Base-by-base conservation (phyloP, 2,329 filamentous ascomycete species). In the Apiospora koreana region DNA sequence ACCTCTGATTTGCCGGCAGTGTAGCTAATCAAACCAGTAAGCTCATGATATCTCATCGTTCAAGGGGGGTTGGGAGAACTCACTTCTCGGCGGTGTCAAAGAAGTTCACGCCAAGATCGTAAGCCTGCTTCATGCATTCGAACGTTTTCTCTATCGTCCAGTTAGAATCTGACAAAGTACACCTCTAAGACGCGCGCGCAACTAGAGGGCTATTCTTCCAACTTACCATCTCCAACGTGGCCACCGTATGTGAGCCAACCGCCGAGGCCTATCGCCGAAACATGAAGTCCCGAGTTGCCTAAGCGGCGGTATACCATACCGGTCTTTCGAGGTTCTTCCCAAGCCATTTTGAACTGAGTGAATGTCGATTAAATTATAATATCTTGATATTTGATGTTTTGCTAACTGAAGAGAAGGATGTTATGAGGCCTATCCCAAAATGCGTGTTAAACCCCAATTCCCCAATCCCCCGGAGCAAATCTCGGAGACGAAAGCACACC, bases 191-290 rank as follows among this genome's bases (percentile, higher is more conserved):
- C n/a, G 28, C 8, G 18, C 12, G n/a, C 18, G 14, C 28, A n/a
- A 31, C 42, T 42, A 12, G 28, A 28, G 5, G 4, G 7, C 1
- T 21, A 12, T 41, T 9, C 9, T 43, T 21, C 16, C 7, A 14
- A 10, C 70, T 46, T 70, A 90, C 90, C 88, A 77, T 89, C 87
- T 69, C 91, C 89, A 41, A 93, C 89, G 74, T 93, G 90, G 23
- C 91, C 92, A 69, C 92, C 92, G 74, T 93, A 94, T 0, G 92
- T 94, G 68, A 94, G 84, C 91, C 90, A 91, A 74, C 90, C 88
- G 71, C 90, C 92, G 2, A 94, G 84, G 1, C 90, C 91, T 72
- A 94, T 91, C 64, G 89, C 87, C 38, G 92, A 94, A 43, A 94
- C 91, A 79, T 94, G 89, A 23, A 94, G 86, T 69, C 92, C 92